A percentile compares a stretch with the other conserved stretches of the same genome.
Evolutionary conservation across 192 early-diverging fungal species (phyloP).

Genomic region (Podila minutissima): DNA sequence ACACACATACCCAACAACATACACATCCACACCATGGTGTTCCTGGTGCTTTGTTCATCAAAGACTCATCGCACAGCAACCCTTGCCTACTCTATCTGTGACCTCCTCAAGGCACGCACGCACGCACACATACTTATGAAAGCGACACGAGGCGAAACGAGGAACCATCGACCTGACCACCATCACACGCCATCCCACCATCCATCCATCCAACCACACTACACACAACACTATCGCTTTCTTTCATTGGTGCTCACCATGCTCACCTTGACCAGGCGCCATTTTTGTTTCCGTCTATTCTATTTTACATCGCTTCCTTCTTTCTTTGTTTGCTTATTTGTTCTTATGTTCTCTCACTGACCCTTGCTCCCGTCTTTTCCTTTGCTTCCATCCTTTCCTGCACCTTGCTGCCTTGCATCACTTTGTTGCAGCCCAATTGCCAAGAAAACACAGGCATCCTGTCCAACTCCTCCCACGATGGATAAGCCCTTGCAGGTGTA

Average conservation of each 20-base stretch:
- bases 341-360: neutral
- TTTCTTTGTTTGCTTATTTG: neutral
- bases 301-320: neutral
- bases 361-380: neutral
- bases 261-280: neutral
- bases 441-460: slow-evolving; percentile 3
- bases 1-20: neutral
- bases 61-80: no score
- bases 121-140: no score
- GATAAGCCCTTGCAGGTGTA: neutral
- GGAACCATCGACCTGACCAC: neutral
- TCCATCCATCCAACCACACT: neutral
- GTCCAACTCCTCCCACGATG: neutral
- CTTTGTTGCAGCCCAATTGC: slow-evolving; percentile 2
- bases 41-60: no score
- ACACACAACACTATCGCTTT: neutral
- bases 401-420: neutral
- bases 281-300: neutral
- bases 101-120: no score
- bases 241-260: slow-evolving; percentile 2
- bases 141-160: no score
- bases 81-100: no score
- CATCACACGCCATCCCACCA: neutral
- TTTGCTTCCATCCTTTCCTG: neutral
- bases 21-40: no score